Percentiles rank a stretch among this genome's conserved stretches.
Evolutionary conservation across 495 filamentous ascomycete species (phyloP).

Genomic region (Lophium mytilinum): DNA sequence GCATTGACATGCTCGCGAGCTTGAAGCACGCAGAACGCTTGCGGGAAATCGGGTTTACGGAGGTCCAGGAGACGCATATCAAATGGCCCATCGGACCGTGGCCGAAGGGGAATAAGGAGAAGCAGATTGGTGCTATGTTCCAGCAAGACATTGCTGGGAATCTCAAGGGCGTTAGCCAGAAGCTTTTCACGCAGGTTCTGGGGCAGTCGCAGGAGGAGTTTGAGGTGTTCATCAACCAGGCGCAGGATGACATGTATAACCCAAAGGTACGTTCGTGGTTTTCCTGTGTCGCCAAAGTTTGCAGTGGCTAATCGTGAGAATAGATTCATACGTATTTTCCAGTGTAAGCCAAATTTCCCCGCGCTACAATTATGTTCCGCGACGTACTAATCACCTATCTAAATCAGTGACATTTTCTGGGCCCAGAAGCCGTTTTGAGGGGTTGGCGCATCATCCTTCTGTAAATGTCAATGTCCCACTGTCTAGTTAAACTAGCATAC

Average conservation of each 20-base stretch:
- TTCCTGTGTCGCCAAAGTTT: not conserved
- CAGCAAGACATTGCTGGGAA: not conserved
- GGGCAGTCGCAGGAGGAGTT: constrained; percentile 1
- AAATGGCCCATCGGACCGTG: constrained; percentile 7
- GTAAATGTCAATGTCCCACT: too few relatives aligned
- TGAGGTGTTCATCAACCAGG: not conserved
- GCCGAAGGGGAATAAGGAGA: constrained; percentile 1
- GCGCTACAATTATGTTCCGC: not conserved
- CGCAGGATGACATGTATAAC: not conserved
- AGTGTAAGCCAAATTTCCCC: not conserved
- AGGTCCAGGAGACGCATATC: not conserved
- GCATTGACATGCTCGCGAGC: not conserved
- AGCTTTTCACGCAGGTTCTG: not conserved
- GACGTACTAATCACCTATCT: not conserved
- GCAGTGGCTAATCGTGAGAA: not conserved
- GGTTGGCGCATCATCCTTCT: too few relatives aligned
- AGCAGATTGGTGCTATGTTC: not conserved
- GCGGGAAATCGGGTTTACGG: not conserved
- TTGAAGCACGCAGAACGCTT: not conserved
- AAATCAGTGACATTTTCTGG: not conserved
- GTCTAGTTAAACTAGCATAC: too few relatives aligned
- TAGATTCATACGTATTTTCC: constrained; percentile 2
- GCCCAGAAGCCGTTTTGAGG: not conserved
- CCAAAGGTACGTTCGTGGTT: not conserved
- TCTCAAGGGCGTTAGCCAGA: not conserved